Conservation (phyloP, 2,329 filamentous ascomycete species). For the Drechslerella coelobrocha region DNA sequence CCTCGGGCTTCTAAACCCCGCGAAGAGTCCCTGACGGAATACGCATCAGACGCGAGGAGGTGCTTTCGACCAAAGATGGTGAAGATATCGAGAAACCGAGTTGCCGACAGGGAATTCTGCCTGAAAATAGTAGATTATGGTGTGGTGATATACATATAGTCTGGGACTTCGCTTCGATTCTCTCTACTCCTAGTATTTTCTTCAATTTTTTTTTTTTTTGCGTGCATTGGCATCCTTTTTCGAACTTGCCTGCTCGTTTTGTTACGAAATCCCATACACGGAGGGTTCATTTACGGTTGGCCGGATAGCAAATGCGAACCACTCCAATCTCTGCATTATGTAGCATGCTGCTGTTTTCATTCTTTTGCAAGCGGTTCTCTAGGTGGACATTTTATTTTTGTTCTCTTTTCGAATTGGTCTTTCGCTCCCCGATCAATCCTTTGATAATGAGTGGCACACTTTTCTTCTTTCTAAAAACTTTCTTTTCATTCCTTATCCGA, state of each 20-base stretch:
- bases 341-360: not conserved
- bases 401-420: not conserved
- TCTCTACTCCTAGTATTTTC: not conserved
- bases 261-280: not conserved
- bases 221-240: not conserved
- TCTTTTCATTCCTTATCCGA: conserved; percentile 2
- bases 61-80: not conserved
- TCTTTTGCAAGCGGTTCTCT: not conserved
- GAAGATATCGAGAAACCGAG: not conserved
- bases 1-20: conserved; percentile 59
- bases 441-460: not conserved
- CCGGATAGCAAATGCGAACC: not conserved
- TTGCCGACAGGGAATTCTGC: too few species aligned
- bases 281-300: not conserved
- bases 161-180: conserved; percentile 4
- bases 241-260: not conserved
- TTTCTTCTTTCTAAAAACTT: not conserved
- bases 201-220: not conserved
- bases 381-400: not conserved
- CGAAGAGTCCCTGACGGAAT: conserved; percentile 4
- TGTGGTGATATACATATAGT: conserved; percentile 3
- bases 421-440: not conserved
- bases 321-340: not conserved
- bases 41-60: not conserved
- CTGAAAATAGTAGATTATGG: too few species aligned